Conservation (phyloP, 2,329 filamentous ascomycete genomes). For the Fonsecaea erecta region DNA sequence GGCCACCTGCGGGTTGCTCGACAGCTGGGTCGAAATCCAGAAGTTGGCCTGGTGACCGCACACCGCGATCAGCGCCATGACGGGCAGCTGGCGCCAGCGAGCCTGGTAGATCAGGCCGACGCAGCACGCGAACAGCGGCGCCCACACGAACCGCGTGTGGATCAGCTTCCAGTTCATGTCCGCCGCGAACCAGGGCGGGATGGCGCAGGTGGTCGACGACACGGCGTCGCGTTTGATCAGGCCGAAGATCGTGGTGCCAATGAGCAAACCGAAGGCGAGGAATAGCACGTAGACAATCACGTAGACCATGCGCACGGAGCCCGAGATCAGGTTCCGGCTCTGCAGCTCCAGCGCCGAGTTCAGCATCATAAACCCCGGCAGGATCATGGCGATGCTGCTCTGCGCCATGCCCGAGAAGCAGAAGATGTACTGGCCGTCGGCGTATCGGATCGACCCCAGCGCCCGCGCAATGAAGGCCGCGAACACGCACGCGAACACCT, state of each 20-base stretch:
- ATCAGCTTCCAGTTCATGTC: constrained; percentile 46
- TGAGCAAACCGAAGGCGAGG: constrained; percentile 73
- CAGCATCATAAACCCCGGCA: constrained; percentile 69
- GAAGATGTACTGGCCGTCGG: constrained; percentile 58
- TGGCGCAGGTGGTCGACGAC: constrained; percentile 31
- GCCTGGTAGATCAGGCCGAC: constrained; percentile 80
- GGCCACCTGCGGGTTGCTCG: constrained; percentile 72
- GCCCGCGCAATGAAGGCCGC: constrained; percentile 72
- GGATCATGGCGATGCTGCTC: constrained; percentile 74
- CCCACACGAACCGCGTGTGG: constrained; percentile 71
- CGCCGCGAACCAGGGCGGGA: constrained; percentile 43
- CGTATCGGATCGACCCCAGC: constrained; percentile 67
- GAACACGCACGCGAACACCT: constrained; percentile 66
- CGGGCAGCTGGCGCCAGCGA: constrained; percentile 75
- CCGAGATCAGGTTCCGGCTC: constrained; percentile 69
- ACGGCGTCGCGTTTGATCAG: constrained; percentile 28
- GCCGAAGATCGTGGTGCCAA: constrained; percentile 57
- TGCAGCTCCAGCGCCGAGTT: constrained; percentile 69
- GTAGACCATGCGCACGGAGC: constrained; percentile 74
- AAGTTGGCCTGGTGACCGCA: constrained; percentile 77
- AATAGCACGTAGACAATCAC: constrained; percentile 75
- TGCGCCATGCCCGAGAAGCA: constrained; percentile 75
- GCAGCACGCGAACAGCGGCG: constrained; percentile 72
- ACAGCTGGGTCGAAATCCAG: constrained; percentile 70
- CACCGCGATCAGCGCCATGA: constrained; percentile 75